Evolutionary conservation across 163 green algal genomes (phyloP).

Genomic region (Volvox carteri): DNA sequence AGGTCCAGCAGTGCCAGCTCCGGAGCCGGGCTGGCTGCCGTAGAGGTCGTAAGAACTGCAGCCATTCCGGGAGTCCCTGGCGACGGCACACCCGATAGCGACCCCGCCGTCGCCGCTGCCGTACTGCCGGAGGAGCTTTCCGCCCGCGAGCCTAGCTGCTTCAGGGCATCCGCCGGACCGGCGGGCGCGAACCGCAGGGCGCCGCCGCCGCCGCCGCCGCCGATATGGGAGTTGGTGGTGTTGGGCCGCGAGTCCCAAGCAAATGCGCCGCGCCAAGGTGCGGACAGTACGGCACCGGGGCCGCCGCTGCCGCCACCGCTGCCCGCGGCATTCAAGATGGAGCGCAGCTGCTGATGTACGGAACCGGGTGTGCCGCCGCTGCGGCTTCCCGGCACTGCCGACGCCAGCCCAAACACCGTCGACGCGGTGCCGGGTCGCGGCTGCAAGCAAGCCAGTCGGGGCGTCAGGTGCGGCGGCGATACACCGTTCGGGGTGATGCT

Average conservation of each 20-base stretch:
- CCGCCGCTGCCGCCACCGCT: background rate
- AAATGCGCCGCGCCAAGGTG: constrained; percentile 37
- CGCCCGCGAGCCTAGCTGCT: background rate
- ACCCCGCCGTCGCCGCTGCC: background rate
- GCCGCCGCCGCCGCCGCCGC: background rate
- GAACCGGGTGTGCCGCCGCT: background rate
- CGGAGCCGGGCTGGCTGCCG: background rate
- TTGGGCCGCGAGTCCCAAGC: constrained; percentile 5
- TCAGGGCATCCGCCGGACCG: background rate
- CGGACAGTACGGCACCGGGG: background rate
- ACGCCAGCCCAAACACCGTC: constrained; percentile 2
- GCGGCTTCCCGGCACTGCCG: constrained; percentile 23
- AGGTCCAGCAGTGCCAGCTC: constrained; percentile 39
- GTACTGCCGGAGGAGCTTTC: background rate
- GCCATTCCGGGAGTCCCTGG: background rate
- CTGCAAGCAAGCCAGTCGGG: constrained; percentile 18
- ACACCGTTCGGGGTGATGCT: background rate
- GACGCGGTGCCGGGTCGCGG: constrained; percentile 23
- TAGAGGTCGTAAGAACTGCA: background rate
- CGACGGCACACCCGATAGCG: too few species aligned
- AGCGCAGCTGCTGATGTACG: constrained; percentile 36
- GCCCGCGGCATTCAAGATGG: background rate
- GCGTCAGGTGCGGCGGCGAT: too few species aligned
- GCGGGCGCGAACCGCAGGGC: background rate
- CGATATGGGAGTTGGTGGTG: background rate